Evolutionary conservation across 345 rosid genomes (phyloP).

Genomic region (Acer saccharum): DNA sequence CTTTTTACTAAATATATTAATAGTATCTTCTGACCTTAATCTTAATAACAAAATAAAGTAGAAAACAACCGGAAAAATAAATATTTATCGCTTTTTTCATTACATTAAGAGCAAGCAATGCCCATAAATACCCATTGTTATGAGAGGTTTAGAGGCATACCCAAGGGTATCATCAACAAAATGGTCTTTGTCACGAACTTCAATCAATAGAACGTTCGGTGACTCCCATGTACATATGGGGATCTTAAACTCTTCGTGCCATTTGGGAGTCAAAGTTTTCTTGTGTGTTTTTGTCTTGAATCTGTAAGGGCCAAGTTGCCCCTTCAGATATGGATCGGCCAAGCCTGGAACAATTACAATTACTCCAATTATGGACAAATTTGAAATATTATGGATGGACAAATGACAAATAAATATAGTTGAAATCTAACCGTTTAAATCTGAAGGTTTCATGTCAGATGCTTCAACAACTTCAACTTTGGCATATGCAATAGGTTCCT

Average conservation of each 20-base stretch:
- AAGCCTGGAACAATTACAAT: slow-evolving; percentile 56
- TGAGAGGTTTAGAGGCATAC: slow-evolving; percentile 43
- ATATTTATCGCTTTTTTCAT: neutral
- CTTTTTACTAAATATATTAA: neutral
- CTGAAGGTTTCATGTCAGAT: slow-evolving; percentile 80
- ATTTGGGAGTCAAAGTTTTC: slow-evolving; percentile 84
- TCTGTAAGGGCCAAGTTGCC: slow-evolving; percentile 76
- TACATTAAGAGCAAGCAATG: neutral
- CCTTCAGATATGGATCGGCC: slow-evolving; percentile 96
- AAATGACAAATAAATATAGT: slow-evolving; percentile 11
- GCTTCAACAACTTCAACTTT: slow-evolving; percentile 88
- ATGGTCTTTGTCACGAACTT: slow-evolving; percentile 88
- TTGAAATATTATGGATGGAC: neutral
- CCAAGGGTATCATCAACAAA: slow-evolving; percentile 83
- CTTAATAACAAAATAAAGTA: neutral
- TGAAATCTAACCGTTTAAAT: slow-evolving; percentile 66
- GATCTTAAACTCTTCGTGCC: slow-evolving; percentile 87
- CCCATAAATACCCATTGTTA: neutral
- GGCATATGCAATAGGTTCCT: slow-evolving; percentile 70
- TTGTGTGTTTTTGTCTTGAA: slow-evolving; percentile 64
- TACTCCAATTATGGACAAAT: slow-evolving; percentile 9
- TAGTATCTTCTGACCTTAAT: neutral
- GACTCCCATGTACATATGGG: slow-evolving; percentile 83
- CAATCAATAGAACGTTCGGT: slow-evolving; percentile 57
- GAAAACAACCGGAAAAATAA: neutral